These are phyloP conservation scores for Rhodotorula sphaerocarpa DNA, from an alignment of 768 basidiomycete species.

Conservation along the genomic window DNA sequence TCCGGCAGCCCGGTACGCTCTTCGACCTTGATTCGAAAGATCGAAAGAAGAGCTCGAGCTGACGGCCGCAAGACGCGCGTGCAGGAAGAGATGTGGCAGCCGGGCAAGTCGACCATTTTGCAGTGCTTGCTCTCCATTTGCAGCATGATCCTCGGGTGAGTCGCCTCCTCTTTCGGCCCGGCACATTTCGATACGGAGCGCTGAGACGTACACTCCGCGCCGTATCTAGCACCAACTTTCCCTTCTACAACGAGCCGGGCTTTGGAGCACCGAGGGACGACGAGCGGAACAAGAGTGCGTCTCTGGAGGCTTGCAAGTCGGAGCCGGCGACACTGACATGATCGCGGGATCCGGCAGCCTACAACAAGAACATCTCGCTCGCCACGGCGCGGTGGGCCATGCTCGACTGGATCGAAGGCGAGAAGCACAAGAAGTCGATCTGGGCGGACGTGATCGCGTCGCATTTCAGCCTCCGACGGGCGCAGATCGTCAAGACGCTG, in stretches of 20 bases:
- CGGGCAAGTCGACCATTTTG: constrained; percentile 51
- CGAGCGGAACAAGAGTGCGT: constrained; percentile 5
- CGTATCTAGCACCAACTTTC: constrained; percentile 49
- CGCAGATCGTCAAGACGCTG: neutral
- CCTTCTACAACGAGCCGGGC: constrained; percentile 55
- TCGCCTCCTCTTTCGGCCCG: neutral
- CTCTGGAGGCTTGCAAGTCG: neutral
- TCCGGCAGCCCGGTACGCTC: constrained; percentile 45
- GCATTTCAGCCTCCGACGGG: constrained; percentile 46
- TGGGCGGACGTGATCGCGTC: constrained; percentile 53
- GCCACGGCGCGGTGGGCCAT: constrained; percentile 54
- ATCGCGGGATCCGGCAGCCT: constrained; percentile 41
- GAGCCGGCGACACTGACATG: constrained; percentile 5
- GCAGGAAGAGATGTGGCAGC: constrained; percentile 49
- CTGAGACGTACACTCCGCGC: neutral
- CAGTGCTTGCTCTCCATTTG: constrained; percentile 54
- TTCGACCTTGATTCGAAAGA: constrained; percentile 29
- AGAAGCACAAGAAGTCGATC: constrained; percentile 47
- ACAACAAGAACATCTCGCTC: constrained; percentile 48
- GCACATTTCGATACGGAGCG: neutral
- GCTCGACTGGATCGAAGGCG: constrained; percentile 50
- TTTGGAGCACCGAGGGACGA: constrained; percentile 1
- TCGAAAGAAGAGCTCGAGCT: too few species aligned
- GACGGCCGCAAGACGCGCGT: too few species aligned
- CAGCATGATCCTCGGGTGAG: constrained; percentile 10